Evolutionary conservation across 306 rosid species (phyloP).

Genomic region (Trifolium pratense): DNA sequence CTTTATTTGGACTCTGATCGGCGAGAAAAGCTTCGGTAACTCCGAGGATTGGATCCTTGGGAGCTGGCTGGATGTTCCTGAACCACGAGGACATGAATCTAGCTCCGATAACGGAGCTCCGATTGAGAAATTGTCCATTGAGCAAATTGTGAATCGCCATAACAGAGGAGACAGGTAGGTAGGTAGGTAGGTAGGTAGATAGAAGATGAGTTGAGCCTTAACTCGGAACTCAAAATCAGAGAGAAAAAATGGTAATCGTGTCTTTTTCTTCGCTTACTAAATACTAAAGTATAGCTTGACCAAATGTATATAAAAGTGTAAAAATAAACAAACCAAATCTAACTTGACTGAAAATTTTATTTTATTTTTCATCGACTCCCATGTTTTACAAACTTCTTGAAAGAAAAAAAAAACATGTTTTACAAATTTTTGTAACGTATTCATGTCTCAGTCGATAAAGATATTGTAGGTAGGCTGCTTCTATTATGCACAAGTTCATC

Average conservation of each 20-base stretch:
- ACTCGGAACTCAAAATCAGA: neutral
- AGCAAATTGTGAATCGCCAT: constrained; percentile 64
- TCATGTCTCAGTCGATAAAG: too few relatives aligned
- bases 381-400: too few relatives aligned
- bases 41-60: constrained; percentile 99
- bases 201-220: neutral
- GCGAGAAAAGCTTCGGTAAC: constrained; percentile 95
- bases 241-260: neutral
- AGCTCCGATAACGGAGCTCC: constrained; percentile 54
- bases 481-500: too few relatives aligned
- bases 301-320: too few relatives aligned
- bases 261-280: neutral
- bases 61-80: constrained; percentile 75
- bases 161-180: constrained; percentile 13
- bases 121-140: constrained; percentile 36
- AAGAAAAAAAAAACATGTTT: too few relatives aligned
- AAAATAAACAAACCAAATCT: too few relatives aligned
- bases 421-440: too few relatives aligned
- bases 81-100: constrained; percentile 85
- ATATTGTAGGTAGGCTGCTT: too few relatives aligned
- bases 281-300: too few relatives aligned
- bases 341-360: too few relatives aligned
- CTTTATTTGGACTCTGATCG: constrained; percentile 86
- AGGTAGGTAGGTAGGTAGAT: too few relatives aligned
- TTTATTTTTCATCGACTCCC: too few relatives aligned